Evolutionary conservation across 495 filamentous ascomycete species (phyloP).

Genomic region (Hypoxylon rickii): DNA sequence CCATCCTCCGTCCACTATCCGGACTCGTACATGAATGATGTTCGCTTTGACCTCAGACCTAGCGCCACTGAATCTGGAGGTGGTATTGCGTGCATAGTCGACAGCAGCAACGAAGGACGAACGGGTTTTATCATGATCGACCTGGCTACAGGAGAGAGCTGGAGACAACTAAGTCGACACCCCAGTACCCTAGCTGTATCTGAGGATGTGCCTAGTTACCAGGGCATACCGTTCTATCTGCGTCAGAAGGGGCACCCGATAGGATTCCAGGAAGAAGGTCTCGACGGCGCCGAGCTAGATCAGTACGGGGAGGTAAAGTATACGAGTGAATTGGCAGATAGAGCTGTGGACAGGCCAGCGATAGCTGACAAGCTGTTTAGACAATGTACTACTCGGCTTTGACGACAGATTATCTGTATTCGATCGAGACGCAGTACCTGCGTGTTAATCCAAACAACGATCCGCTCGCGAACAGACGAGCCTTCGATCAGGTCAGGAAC

Average conservation of each 20-base stretch:
- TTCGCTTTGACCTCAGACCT: conserved; percentile 47
- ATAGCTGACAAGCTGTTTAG: conserved; percentile 19
- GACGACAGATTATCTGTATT: conserved; percentile 42
- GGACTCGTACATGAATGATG: conserved; percentile 49
- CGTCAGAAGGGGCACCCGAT: conserved; percentile 34
- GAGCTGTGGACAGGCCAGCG: too few species aligned
- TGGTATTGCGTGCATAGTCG: conserved; percentile 47
- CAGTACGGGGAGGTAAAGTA: conserved; percentile 28
- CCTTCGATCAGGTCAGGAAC: conserved; percentile 41
- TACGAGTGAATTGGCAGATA: neutral
- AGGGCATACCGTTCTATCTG: conserved; percentile 36
- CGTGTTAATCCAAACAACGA: conserved; percentile 36
- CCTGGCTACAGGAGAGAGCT: conserved; percentile 46
- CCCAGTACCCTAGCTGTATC: conserved; percentile 39
- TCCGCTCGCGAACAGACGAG: conserved; percentile 41
- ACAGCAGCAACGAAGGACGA: conserved; percentile 47
- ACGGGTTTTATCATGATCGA: conserved; percentile 51
- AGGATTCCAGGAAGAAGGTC: conserved; percentile 40
- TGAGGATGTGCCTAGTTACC: conserved; percentile 36
- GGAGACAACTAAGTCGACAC: conserved; percentile 46
- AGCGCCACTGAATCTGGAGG: conserved; percentile 41
- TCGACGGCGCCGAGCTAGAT: conserved; percentile 43
- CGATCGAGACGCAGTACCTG: conserved; percentile 42
- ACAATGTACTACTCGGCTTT: conserved; percentile 47
- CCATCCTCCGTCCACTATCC: conserved; percentile 42